Conservation (phyloP, 1,284 basidiomycete genomes). For the Malassezia psittaci region DNA sequence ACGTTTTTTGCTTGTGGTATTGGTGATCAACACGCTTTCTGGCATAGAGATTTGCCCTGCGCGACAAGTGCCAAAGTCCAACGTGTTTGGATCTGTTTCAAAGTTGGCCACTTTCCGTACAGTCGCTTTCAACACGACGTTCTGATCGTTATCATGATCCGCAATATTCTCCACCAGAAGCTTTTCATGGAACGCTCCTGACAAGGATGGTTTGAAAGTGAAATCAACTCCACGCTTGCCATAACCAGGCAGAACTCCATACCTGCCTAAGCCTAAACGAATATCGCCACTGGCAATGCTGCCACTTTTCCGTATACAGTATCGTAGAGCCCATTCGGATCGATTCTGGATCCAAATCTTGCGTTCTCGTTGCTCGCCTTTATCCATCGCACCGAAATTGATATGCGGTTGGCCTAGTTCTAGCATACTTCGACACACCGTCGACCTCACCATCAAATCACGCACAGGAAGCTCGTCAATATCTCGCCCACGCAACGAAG, state of each 20-base stretch:
- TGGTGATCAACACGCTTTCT: constrained; percentile 49
- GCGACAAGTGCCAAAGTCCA: constrained; percentile 47
- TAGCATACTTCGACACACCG: constrained; percentile 50
- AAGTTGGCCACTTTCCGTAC: constrained; percentile 52
- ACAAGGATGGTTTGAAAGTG: constrained; percentile 48
- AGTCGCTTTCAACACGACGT: constrained; percentile 51
- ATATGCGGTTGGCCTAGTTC: constrained; percentile 53
- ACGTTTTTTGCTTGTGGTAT: constrained; percentile 50
- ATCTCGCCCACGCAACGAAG: constrained; percentile 36
- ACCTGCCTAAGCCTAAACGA: constrained; percentile 51
- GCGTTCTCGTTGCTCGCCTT: constrained; percentile 51
- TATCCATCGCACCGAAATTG: constrained; percentile 54
- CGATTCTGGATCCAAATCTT: constrained; percentile 52
- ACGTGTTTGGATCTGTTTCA: constrained; percentile 47
- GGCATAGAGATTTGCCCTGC: constrained; percentile 33
- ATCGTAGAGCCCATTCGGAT: constrained; percentile 50
- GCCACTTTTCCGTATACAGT: constrained; percentile 52
- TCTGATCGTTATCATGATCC: constrained; percentile 51
- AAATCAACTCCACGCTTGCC: constrained; percentile 52
- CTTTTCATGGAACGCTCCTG: constrained; percentile 51
- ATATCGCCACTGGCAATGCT: constrained; percentile 53
- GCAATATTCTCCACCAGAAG: constrained; percentile 52
- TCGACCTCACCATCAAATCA: constrained; percentile 52
- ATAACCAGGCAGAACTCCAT: constrained; percentile 52
- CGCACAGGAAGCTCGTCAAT: constrained; percentile 50